Conservation (phyloP, 176 grass and related monocot species). For the Oryza meyeriana region DNA sequence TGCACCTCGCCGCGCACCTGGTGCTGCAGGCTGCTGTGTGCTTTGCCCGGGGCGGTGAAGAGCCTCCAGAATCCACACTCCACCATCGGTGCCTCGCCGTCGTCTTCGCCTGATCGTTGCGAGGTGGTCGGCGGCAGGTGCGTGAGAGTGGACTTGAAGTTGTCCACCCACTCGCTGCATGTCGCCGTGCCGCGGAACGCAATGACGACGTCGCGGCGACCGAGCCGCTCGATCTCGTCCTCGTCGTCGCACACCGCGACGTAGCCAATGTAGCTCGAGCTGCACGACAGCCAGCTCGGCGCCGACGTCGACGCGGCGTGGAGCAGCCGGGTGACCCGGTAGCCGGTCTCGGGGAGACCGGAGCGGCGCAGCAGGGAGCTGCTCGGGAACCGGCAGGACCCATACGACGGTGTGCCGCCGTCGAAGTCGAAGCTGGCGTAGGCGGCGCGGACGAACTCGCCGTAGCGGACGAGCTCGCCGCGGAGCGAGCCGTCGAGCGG, state of each 20-base stretch:
- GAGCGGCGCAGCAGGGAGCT: slow-evolving; percentile 36
- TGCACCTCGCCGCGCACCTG: slow-evolving; percentile 46
- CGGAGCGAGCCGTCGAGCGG: slow-evolving; percentile 48
- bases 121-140: neutral
- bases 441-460: slow-evolving; percentile 42
- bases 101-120: neutral
- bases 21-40: slow-evolving; percentile 28
- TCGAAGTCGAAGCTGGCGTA: slow-evolving; percentile 50
- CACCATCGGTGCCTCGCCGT: slow-evolving; percentile 26
- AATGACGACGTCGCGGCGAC: slow-evolving; percentile 48
- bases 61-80: slow-evolving; percentile 55
- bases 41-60: slow-evolving; percentile 30
- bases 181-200: slow-evolving; percentile 50
- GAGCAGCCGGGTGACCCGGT: slow-evolving; percentile 43
- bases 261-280: slow-evolving; percentile 53
- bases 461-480: slow-evolving; percentile 53
- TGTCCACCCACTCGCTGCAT: slow-evolving; percentile 47
- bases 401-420: slow-evolving; percentile 30
- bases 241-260: slow-evolving; percentile 53
- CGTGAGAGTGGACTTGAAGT: slow-evolving; percentile 39
- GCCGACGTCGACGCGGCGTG: slow-evolving; percentile 27
- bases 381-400: slow-evolving; percentile 41
- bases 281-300: slow-evolving; percentile 35
- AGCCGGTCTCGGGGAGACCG: slow-evolving; percentile 29
- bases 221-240: slow-evolving; percentile 48